Evolutionary conservation across 352 stramenopile genomes (phyloP).

Genomic region (Pythium periplocum): DNA sequence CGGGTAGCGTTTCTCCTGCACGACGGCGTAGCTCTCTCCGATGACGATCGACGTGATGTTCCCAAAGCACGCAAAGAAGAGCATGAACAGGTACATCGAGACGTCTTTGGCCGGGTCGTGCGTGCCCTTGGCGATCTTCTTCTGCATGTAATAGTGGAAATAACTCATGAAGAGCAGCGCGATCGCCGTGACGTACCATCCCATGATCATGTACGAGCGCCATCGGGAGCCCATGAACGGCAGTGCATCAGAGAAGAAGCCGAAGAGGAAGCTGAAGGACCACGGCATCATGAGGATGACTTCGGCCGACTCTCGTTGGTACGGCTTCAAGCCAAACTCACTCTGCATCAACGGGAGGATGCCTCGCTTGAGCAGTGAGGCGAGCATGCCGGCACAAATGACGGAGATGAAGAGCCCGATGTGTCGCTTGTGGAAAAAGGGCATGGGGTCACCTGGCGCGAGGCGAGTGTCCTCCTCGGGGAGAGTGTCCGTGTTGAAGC

Average conservation of each 20-base stretch:
- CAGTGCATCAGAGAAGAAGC: slow-evolving; percentile 15
- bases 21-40: slow-evolving; percentile 37
- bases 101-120: slow-evolving; percentile 18
- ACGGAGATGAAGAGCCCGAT: slow-evolving; percentile 35
- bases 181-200: slow-evolving; percentile 17
- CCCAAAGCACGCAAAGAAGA: slow-evolving; percentile 36
- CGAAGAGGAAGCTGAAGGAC: slow-evolving; percentile 41
- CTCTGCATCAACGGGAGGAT: slow-evolving; percentile 34
- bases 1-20: slow-evolving; percentile 28
- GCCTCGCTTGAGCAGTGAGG: slow-evolving; percentile 30
- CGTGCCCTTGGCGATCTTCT: slow-evolving; percentile 13
- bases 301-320: slow-evolving; percentile 29
- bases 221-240: slow-evolving; percentile 13
- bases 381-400: slow-evolving; percentile 26
- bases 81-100: slow-evolving; percentile 27
- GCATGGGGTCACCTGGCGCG: background rate
- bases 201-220: slow-evolving; percentile 20
- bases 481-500: too few species aligned
- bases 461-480: background rate
- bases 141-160: slow-evolving; percentile 15
- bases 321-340: slow-evolving; percentile 26
- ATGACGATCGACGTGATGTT: slow-evolving; percentile 35
- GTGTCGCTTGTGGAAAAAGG: slow-evolving; percentile 18
- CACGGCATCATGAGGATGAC: slow-evolving; percentile 38
- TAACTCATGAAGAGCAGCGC: slow-evolving; percentile 31